Percentiles rank a stretch among this genome's conserved stretches.
Evolutionary conservation across 1,139 yeast genomes (phyloP).

Genomic region (Sugiyamaella castrensis): DNA sequence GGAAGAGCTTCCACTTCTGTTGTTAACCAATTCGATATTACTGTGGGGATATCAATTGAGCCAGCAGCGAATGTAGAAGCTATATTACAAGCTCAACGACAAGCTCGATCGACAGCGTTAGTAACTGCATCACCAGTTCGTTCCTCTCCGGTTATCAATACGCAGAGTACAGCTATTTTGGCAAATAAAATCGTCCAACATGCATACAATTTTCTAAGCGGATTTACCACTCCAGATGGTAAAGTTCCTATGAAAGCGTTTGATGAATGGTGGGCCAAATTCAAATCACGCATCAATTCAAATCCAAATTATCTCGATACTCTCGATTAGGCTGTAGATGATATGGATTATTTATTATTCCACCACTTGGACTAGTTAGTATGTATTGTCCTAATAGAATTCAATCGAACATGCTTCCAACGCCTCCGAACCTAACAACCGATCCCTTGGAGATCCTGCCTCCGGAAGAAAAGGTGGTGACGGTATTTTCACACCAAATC

Average conservation of each 20-base stretch:
- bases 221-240: conserved; percentile 74
- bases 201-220: conserved; percentile 85
- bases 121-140: conserved; percentile 26
- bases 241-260: conserved; percentile 85
- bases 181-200: conserved; percentile 88
- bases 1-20: conserved; percentile 7
- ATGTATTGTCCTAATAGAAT: no score
- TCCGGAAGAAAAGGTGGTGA: no score
- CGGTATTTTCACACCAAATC: neutral
- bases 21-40: conserved; percentile 40
- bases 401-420: no score
- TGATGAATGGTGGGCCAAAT: conserved; percentile 96
- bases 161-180: conserved; percentile 44
- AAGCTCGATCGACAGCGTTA: neutral
- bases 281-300: conserved; percentile 64
- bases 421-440: no score
- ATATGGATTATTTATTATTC: conserved; percentile 1
- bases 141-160: conserved; percentile 21
- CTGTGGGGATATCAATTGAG: conserved; percentile 87
- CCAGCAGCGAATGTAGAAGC: conserved; percentile 58
- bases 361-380: neutral
- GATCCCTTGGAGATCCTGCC: no score
- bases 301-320: conserved; percentile 79
- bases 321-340: conserved; percentile 23
- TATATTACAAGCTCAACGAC: neutral